A percentile compares a stretch with the other conserved stretches of the same genome.
Evolutionary conservation across 2,329 filamentous ascomycete species (phyloP).

Genomic region (Aspergillus sp.): DNA sequence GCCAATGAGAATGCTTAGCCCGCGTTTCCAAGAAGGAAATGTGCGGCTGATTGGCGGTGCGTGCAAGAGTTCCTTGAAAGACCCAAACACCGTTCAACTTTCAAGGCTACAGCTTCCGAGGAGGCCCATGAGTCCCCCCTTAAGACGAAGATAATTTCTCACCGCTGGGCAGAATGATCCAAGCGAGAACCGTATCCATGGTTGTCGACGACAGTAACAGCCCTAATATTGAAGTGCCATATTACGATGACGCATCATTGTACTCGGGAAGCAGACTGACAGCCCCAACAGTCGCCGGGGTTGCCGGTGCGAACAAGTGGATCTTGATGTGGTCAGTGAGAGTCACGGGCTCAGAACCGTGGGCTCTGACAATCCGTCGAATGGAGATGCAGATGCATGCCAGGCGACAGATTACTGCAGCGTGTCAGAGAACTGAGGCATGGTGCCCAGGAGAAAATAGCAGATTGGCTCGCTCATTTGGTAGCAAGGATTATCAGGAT

Average conservation of each 20-base stretch:
- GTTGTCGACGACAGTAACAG: too few species aligned
- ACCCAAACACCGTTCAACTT: background rate
- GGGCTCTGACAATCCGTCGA: conserved; percentile 2
- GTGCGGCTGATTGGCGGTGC: conserved; percentile 5
- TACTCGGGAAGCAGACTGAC: conserved; percentile 5
- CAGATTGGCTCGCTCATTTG: conserved; percentile 14
- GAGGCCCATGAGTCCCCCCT: background rate
- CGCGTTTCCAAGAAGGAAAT: conserved; percentile 5
- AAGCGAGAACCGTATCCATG: too few species aligned
- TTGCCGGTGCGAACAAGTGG: conserved; percentile 16
- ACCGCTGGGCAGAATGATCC: conserved; percentile 1
- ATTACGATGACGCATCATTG: conserved; percentile 4
- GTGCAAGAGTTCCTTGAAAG: background rate
- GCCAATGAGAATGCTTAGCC: conserved; percentile 14
- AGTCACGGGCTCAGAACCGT: conserved; percentile 13
- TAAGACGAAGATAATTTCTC: background rate
- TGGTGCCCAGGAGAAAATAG: conserved; percentile 10
- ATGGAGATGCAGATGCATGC: background rate
- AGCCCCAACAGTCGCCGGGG: conserved; percentile 10
- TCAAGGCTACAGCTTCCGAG: background rate
- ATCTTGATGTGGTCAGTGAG: background rate
- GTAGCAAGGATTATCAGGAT: conserved; percentile 24
- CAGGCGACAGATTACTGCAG: conserved; percentile 5
- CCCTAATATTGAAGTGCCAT: too few species aligned
- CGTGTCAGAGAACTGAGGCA: conserved; percentile 13